These are phyloP conservation scores for Tranzscheliella williamsii DNA, from an alignment of 1,284 basidiomycete genomes.

Conservation along the genomic window DNA sequence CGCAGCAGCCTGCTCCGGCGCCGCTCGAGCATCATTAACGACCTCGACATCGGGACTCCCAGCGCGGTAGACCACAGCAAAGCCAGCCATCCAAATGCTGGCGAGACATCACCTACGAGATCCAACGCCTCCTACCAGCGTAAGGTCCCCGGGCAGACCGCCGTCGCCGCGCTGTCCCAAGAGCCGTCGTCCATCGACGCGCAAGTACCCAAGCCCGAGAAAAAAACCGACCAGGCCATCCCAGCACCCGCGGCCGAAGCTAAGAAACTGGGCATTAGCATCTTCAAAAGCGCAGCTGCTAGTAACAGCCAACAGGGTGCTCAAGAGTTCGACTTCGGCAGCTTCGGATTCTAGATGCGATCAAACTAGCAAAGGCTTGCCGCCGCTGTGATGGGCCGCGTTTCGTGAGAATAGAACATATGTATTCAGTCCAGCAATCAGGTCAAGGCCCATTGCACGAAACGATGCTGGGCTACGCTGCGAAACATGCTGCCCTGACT, in stretches of 20 bases:
- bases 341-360: constrained; percentile 48
- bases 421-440: too few species aligned
- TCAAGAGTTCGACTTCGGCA: constrained; percentile 46
- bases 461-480: too few species aligned
- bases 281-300: constrained; percentile 38
- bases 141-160: neutral
- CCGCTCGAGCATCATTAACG: constrained; percentile 42
- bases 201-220: neutral
- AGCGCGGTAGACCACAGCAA: neutral
- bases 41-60: constrained; percentile 30
- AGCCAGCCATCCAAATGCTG: neutral
- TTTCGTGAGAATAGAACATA: too few species aligned
- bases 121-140: neutral
- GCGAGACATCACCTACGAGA: too few species aligned
- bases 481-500: too few species aligned
- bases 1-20: constrained; percentile 31
- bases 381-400: too few species aligned
- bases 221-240: neutral
- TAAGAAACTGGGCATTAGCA: constrained; percentile 35
- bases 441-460: too few species aligned
- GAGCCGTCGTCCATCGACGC: neutral
- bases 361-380: too few species aligned
- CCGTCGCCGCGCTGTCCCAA: neutral
- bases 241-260: constrained; percentile 1
- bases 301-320: constrained; percentile 45